These are phyloP conservation scores for Mortierella sp. DNA, from an alignment of 371 early-diverging fungal species.

Conservation along the genomic window DNA sequence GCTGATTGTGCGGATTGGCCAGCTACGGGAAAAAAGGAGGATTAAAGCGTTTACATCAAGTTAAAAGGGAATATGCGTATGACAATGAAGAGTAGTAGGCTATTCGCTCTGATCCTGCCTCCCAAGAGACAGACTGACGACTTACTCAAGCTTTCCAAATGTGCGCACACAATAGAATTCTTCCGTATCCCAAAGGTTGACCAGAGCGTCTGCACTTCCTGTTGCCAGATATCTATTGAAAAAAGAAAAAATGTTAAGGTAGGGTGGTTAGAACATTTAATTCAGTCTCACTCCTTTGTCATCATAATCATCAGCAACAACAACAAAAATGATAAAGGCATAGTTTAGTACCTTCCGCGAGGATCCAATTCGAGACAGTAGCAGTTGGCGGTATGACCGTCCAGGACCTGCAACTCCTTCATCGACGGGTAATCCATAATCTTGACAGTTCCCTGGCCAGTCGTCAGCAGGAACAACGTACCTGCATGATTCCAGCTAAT, in stretches of 20 bases:
- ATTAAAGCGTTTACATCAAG: neutral
- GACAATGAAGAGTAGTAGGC: too few species aligned
- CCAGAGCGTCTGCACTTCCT: constrained; percentile 83
- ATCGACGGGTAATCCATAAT: constrained; percentile 75
- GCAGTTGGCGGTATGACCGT: constrained; percentile 87
- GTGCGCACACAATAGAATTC: constrained; percentile 74
- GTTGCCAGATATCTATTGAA: constrained; percentile 73
- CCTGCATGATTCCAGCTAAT: constrained; percentile 86
- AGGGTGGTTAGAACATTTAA: neutral
- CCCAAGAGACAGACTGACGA: neutral
- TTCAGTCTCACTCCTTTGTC: too few species aligned
- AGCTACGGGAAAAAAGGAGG: constrained; percentile 60
- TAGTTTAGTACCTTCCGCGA: constrained; percentile 64
- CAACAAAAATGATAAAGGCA: neutral
- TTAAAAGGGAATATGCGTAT: neutral
- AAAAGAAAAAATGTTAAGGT: neutral
- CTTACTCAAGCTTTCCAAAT: constrained; percentile 79
- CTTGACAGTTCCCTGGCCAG: constrained; percentile 82
- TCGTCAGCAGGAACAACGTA: constrained; percentile 82
- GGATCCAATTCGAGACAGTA: constrained; percentile 90
- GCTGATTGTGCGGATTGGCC: constrained; percentile 87
- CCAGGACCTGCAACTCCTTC: constrained; percentile 68
- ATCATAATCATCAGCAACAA: neutral
- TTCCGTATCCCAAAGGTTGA: constrained; percentile 83
- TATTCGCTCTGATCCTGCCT: neutral